Base-by-base conservation (phyloP, 73 alveolate genomes). In the Tetrahymena borealis region DNA sequence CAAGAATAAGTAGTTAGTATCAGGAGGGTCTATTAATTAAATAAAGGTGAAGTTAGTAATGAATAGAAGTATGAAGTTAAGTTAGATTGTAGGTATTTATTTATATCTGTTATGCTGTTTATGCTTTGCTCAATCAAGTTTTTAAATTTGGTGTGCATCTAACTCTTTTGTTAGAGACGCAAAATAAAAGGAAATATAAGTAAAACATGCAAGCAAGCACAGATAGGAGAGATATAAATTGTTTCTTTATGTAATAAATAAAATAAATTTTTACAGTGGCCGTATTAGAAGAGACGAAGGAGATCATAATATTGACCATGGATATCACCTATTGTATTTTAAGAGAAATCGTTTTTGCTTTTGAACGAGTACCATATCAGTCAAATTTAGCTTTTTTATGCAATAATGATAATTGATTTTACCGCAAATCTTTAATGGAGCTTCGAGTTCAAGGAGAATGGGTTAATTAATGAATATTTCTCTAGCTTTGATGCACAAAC, bases 201-300 rank as follows among this genome's bases (percentile, higher is more conserved):
- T 33, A 39, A 40, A 90, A 39, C 93, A 33, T 20, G 42, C n/a
- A 90, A 39, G 32, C 93, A 90, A 40, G 18, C 91, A 36, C 24
- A 79, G 85, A 60, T 24, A 16, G 31, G 78, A 41, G 85, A 60
- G 33, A 60, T 93, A 79, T 96, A 98, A 8, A 97, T 98, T 91
- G 96, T 96, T 90, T 96, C 98, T 78, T 98, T 97, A 96, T 97
- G 97, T 41, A 97, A 95, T 95, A 97, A 98, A 94, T 96, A 96
- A 28, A 98, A 95, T 78, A 97, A 98, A 9, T 98, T 98, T 38
- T 99, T 99, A 95, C 93, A 98, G 39, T 99, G 99, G 33, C 99
- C 99, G 90, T 95, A 97, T 94, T 98, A 98, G 77, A 98, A 96
- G 40, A 98, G 92, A 42, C 99, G 93, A 32, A 93, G 91, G 12